Base-by-base conservation (phyloP, 495 filamentous ascomycete species). In the Parathielavia hyrcaniae region DNA sequence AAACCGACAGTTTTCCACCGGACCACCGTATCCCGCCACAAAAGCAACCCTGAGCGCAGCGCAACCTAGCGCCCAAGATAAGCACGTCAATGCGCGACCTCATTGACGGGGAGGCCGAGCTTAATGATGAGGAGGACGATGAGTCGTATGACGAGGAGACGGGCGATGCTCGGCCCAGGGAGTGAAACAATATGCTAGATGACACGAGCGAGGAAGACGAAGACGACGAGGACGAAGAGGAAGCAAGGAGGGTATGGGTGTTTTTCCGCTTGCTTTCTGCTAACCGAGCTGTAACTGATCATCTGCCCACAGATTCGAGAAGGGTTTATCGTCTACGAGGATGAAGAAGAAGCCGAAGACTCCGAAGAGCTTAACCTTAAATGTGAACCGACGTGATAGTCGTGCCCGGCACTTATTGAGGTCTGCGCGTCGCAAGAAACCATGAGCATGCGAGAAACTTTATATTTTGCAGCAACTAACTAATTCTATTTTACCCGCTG, bases 131-230 rank as follows among this genome's bases (percentile, higher is more conserved):
- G 51, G 82, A 85, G 67, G 89, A 90, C 50, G 90, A 96, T 57
- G 91, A 89, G 51, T 91, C 89, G 36, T 85, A 87, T 53, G 85
- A 91, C 64, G 92, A 93, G 60, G 89, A 90, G 51, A 85, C 83
- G 30, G 88, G 84, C 45, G 84, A 92, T 61, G 65, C 69, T 17
- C 74, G 73, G n/a, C 16, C 57, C 60, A 32, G 62, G 71, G 40
- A 69, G 65, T 48, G 67, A 68, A 34, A 59, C 32, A 36, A 49
- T 13, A 74, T 77, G 58, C 65, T 83, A 0, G 82, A 91, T 65
- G 91, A 97, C 72, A 93, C 89, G 19, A 95, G 89, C 61, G 92
- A 96, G 58, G 93, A 98, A 66, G 93, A 97, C 47, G 93, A 97
- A 13, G 93, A 97, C 32, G 91, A 96, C 58, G 91, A 98, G 35